These are phyloP conservation scores for Chalciporus pseudorubinellus DNA, from an alignment of 768 basidiomycete genomes.

Conservation along the genomic window DNA sequence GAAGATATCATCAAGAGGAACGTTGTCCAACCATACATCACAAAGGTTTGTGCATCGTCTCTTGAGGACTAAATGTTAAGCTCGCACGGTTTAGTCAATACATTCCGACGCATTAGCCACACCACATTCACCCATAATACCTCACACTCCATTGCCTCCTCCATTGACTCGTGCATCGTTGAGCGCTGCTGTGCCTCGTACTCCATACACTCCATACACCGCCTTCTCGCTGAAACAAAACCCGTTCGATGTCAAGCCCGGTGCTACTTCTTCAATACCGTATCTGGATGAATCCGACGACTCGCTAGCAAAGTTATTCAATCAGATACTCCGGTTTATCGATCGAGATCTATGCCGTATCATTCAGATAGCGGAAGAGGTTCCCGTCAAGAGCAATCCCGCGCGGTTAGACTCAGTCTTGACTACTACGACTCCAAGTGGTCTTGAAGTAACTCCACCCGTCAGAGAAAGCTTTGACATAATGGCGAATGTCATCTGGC, in stretches of 20 bases:
- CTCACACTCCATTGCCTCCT: conserved; percentile 63
- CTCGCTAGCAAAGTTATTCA: conserved; percentile 75
- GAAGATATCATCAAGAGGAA: conserved; percentile 80
- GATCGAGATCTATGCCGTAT: conserved; percentile 71
- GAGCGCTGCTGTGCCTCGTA: conserved; percentile 46
- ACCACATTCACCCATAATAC: conserved; percentile 72
- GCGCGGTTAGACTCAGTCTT: conserved; percentile 15
- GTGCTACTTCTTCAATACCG: conserved; percentile 37
- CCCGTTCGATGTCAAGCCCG: conserved; percentile 34
- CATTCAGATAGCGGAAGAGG: conserved; percentile 74
- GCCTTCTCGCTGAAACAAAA: conserved; percentile 43
- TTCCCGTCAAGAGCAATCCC: conserved; percentile 48
- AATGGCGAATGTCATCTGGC: conserved; percentile 87
- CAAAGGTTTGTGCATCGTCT: conserved; percentile 51
- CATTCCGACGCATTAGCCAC: conserved; percentile 63
- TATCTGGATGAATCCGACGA: conserved; percentile 67
- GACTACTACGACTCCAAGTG: not conserved
- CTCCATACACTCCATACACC: conserved; percentile 54
- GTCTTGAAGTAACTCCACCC: conserved; percentile 4
- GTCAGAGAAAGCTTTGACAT: conserved; percentile 64
- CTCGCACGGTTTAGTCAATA: conserved; percentile 56
- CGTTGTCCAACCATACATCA: conserved; percentile 72
- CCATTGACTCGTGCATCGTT: conserved; percentile 8
- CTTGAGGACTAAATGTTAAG: conserved; percentile 1
- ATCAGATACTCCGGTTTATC: conserved; percentile 76